Evolutionary conservation across 257 asterid genomes (phyloP).

Genomic region (Forsythia viridissima): DNA sequence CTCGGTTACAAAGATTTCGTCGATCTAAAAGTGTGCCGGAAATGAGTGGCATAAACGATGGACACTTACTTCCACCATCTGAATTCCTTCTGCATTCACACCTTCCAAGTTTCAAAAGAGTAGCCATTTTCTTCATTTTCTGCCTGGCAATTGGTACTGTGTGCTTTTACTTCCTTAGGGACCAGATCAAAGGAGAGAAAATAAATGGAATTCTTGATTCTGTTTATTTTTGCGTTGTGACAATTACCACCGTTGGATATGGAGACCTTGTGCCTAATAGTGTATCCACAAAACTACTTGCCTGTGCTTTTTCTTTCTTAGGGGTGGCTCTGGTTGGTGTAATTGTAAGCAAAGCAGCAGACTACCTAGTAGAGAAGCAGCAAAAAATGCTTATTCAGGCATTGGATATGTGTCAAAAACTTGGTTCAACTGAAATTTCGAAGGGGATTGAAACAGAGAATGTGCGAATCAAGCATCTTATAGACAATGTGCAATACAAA

Average conservation of each 20-base stretch:
- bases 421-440: conserved; percentile 42
- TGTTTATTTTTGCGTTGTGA: conserved; percentile 83
- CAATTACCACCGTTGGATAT: conserved; percentile 95
- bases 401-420: conserved; percentile 43
- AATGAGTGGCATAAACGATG: conserved; percentile 25
- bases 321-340: conserved; percentile 79
- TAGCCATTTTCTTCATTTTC: conserved; percentile 42
- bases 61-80: conserved; percentile 25
- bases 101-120: conserved; percentile 55
- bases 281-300: conserved; percentile 63
- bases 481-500: conserved; percentile 34
- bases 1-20: conserved; percentile 50
- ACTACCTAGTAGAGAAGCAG: conserved; percentile 76
- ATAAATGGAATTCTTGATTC: conserved; percentile 71
- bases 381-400: conserved; percentile 63
- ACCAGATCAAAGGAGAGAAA: conserved; percentile 64
- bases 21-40: conserved; percentile 82
- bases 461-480: conserved; percentile 17
- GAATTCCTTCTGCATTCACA: conserved; percentile 38
- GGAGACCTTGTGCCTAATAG: conserved; percentile 87
- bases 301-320: conserved; percentile 79
- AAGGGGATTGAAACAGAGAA: conserved; percentile 59
- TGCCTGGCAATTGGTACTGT: conserved; percentile 58
- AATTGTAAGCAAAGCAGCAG: conserved; percentile 73
- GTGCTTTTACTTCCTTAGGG: conserved; percentile 63